These are phyloP conservation scores for Pochonia chlamydosporia DNA, from an alignment of 2,329 filamentous ascomycete genomes.

Conservation along the genomic window DNA sequence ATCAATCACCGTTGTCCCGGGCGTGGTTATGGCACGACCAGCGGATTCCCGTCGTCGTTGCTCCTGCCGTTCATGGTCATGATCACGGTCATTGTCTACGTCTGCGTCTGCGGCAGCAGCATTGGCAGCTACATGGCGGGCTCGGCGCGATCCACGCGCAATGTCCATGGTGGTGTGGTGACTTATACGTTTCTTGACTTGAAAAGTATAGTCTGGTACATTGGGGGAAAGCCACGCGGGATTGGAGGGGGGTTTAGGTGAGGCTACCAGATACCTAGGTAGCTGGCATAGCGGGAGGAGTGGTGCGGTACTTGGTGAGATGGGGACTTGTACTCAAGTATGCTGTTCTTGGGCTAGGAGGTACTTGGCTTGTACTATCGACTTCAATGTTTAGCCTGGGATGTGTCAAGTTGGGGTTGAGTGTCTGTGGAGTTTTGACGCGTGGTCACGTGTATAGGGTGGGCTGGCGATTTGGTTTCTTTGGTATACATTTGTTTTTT, in stretches of 20 bases:
- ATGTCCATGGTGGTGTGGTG: constrained; percentile 19
- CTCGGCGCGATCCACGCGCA: constrained; percentile 22
- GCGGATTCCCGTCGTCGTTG: background rate
- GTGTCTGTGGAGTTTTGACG: background rate
- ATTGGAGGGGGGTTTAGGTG: too few relatives aligned
- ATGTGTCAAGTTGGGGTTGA: too few relatives aligned
- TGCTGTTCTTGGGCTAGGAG: too few relatives aligned
- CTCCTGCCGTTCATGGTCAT: constrained; percentile 3
- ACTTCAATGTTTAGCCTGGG: too few relatives aligned
- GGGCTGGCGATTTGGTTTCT: background rate
- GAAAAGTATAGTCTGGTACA: too few relatives aligned
- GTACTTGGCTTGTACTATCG: too few relatives aligned
- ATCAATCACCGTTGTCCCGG: background rate
- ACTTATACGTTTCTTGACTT: constrained; percentile 36
- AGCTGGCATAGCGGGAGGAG: too few relatives aligned
- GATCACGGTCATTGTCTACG: background rate
- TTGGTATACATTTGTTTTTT: background rate
- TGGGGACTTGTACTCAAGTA: too few relatives aligned
- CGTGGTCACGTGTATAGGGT: background rate
- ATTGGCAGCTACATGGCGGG: constrained; percentile 22
- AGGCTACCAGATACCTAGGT: too few relatives aligned
- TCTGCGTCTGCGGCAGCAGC: constrained; percentile 1
- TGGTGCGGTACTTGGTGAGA: too few relatives aligned
- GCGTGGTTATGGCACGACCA: background rate
- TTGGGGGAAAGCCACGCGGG: constrained; percentile 11